Evolutionary conservation across 768 basidiomycete species (phyloP).

Genomic region (Antrodiella citrinella): DNA sequence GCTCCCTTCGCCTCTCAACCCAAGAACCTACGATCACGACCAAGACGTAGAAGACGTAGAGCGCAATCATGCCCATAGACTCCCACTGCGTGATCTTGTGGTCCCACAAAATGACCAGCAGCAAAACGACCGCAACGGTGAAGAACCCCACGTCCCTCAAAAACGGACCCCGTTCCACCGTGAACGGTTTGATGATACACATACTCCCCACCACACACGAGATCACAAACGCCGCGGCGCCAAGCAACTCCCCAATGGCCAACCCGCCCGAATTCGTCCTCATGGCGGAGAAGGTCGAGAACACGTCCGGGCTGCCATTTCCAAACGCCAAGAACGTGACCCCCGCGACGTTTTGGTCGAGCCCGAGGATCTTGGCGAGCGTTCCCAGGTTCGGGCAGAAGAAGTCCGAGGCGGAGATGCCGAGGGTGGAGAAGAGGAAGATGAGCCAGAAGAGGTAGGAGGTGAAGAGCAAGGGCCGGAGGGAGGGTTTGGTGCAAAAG

Average conservation of each 20-base stretch:
- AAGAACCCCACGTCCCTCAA: constrained; percentile 95
- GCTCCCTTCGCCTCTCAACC: constrained; percentile 57
- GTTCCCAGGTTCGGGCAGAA: constrained; percentile 95
- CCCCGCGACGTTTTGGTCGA: constrained; percentile 91
- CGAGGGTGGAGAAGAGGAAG: constrained; percentile 94
- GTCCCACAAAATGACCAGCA: constrained; percentile 75
- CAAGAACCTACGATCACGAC: constrained; percentile 73
- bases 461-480: constrained; percentile 54
- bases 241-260: constrained; percentile 91
- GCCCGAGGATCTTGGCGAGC: constrained; percentile 73
- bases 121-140: constrained; percentile 66
- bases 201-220: constrained; percentile 97
- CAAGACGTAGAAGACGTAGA: constrained; percentile 73
- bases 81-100: constrained; percentile 66
- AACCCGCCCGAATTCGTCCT: constrained; percentile 75
- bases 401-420: constrained; percentile 93
- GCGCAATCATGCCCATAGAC: constrained; percentile 55
- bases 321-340: constrained; percentile 97
- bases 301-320: constrained; percentile 94
- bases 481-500: constrained; percentile 51
- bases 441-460: constrained; percentile 70
- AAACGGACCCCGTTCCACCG: constrained; percentile 73
- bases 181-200: constrained; percentile 94
- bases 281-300: constrained; percentile 94
- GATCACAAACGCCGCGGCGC: constrained; percentile 92